phyloP scores from a whole-genome alignment of 768 basidiomycete genomes.

The Xerocomus potaroensis region DNA sequence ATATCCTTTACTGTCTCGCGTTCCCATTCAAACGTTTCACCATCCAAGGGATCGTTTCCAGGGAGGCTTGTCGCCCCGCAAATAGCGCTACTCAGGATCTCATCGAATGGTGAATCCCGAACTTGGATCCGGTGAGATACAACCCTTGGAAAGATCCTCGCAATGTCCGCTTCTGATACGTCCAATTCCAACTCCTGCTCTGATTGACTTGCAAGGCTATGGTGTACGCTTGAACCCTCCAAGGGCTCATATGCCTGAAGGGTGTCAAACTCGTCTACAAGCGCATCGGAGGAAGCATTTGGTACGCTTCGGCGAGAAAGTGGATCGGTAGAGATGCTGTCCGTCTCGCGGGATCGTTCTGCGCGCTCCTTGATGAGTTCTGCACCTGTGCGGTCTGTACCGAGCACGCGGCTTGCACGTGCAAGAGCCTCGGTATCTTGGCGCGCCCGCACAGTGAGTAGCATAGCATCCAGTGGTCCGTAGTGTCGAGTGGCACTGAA shows the following conservation, averaged over 20 bases:
- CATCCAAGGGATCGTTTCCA: conserved; percentile 16
- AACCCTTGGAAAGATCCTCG: conserved; percentile 66
- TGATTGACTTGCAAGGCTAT: conserved; percentile 2
- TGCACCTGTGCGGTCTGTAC: conserved; percentile 55
- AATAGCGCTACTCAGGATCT: conserved; percentile 59
- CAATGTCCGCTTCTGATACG: conserved; percentile 71
- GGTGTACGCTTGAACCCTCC: conserved; percentile 3
- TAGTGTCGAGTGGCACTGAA: conserved; percentile 73
- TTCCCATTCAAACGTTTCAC: conserved; percentile 31
- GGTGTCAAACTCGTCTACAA: conserved; percentile 15
- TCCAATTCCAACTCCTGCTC: conserved; percentile 40
- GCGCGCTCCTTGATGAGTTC: conserved; percentile 44
- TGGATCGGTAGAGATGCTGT: conserved; percentile 15
- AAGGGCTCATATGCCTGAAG: conserved; percentile 9
- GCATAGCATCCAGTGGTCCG: conserved; percentile 60
- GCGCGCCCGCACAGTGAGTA: conserved; percentile 58
- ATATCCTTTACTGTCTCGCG: conserved; percentile 61
- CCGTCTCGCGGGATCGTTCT: conserved; percentile 18
- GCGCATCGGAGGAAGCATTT: conserved; percentile 21
- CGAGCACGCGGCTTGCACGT: conserved; percentile 63
- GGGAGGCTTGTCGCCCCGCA: conserved; percentile 44
- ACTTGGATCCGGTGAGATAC: conserved; percentile 73
- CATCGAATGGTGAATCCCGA: conserved; percentile 65
- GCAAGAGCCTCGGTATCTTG: conserved; percentile 65
- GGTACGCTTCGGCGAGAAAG: conserved; percentile 14